These are phyloP conservation scores for Ganoderma lucidum DNA, from an alignment of 1,284 basidiomycete species.

Conservation along the genomic window DNA sequence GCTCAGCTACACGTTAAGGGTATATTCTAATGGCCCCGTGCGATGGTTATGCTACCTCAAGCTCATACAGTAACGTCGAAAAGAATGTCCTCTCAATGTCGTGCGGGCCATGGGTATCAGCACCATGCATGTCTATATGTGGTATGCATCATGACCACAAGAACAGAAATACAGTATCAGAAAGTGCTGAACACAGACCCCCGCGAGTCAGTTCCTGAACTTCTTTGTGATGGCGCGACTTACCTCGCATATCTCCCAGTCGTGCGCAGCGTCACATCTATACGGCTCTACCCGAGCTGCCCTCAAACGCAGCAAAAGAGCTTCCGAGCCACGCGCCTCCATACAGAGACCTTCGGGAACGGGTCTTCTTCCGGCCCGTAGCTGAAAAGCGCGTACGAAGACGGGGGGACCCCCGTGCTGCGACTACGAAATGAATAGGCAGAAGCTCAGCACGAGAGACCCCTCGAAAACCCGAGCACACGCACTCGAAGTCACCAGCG, in stretches of 20 bases:
- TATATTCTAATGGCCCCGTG: background rate
- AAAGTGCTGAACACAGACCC: background rate
- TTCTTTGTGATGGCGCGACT: background rate
- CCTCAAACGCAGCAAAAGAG: background rate
- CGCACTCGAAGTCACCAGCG: background rate
- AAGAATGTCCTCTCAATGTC: background rate
- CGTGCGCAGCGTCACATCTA: background rate
- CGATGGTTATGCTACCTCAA: no score
- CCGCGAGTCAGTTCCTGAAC: background rate
- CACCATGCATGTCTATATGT: background rate
- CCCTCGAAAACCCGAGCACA: background rate
- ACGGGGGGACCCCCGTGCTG: background rate
- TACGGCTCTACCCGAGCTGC: background rate
- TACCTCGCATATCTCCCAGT: background rate
- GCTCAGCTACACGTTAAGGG: background rate
- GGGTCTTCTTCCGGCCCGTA: background rate
- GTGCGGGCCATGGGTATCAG: background rate
- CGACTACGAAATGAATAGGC: background rate
- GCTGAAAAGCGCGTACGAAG: background rate
- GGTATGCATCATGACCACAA: background rate
- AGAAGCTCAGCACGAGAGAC: background rate
- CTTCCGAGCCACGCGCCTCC: background rate
- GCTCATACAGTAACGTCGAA: background rate
- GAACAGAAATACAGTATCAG: background rate
- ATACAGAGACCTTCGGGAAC: background rate